These are phyloP conservation scores for Clarireedia monteithiana DNA, from an alignment of 2,329 filamentous ascomycete species.

Conservation along the genomic window DNA sequence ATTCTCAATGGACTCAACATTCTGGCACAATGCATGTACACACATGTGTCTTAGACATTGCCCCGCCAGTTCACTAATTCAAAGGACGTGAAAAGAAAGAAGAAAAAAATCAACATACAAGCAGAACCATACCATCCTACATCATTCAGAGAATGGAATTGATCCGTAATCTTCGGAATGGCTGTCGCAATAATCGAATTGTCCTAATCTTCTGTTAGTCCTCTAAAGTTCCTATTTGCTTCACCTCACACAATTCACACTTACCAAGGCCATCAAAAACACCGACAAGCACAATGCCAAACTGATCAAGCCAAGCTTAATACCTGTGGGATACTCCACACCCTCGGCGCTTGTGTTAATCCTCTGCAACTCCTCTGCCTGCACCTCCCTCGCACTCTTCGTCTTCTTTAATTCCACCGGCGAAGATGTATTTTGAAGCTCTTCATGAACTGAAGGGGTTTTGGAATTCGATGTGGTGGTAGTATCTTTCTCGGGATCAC, in stretches of 20 bases:
- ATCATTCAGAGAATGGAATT: slow-evolving; percentile 42
- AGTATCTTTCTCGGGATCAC: too few relatives aligned
- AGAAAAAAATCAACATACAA: slow-evolving; percentile 35
- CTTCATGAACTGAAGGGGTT: background rate
- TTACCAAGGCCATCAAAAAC: slow-evolving; percentile 19
- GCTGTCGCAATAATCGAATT: slow-evolving; percentile 35
- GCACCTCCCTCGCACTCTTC: slow-evolving; percentile 10
- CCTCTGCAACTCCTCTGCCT: slow-evolving; percentile 15
- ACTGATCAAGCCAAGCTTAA: slow-evolving; percentile 23
- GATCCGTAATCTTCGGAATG: slow-evolving; percentile 46
- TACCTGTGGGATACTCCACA: slow-evolving; percentile 25
- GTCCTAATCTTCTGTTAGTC: slow-evolving; percentile 1
- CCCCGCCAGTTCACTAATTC: background rate
- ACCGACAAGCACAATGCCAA: slow-evolving; percentile 26
- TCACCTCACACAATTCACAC: too few relatives aligned
- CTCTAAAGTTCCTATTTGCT: background rate
- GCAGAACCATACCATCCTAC: slow-evolving; percentile 52
- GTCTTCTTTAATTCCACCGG: slow-evolving; percentile 2
- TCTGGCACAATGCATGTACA: background rate
- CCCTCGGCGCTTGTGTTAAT: slow-evolving; percentile 26
- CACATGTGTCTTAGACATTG: background rate
- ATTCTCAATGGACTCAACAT: too few relatives aligned
- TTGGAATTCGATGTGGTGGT: background rate
- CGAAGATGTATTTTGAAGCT: background rate
- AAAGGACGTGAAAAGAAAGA: background rate